Evolutionary conservation across 306 rosid species (phyloP).

Genomic region (Vigna nakashimae): DNA sequence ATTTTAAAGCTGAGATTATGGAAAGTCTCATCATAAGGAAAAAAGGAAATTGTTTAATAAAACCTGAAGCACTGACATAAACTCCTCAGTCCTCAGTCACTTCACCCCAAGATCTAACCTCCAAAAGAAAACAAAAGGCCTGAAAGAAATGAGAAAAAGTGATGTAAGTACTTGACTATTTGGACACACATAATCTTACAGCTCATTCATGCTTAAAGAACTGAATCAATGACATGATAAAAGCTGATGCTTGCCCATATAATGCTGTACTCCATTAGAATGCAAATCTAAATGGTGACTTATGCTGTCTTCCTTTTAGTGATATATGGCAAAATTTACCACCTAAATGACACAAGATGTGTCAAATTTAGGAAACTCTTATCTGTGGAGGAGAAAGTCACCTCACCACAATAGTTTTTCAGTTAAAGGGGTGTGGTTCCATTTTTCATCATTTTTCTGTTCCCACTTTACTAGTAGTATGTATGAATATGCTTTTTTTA

Average conservation of each 20-base stretch:
- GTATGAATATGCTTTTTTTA: not conserved
- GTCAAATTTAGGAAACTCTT: slow-evolving; percentile 40
- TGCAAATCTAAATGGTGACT: slow-evolving; percentile 52
- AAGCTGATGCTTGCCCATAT: slow-evolving; percentile 54
- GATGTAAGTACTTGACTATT: slow-evolving; percentile 47
- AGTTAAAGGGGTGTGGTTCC: slow-evolving; percentile 14
- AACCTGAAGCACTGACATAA: slow-evolving; percentile 17
- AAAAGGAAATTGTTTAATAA: slow-evolving; percentile 1
- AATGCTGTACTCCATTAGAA: slow-evolving; percentile 42
- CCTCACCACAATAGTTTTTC: slow-evolving; percentile 20
- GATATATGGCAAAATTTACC: slow-evolving; percentile 44
- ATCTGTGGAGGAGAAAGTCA: slow-evolving; percentile 37
- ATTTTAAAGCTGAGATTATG: not conserved
- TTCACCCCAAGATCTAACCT: slow-evolving; percentile 28
- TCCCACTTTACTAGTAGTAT: slow-evolving; percentile 3
- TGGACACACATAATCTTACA: slow-evolving; percentile 44
- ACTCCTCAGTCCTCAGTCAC: slow-evolving; percentile 12
- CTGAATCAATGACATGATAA: slow-evolving; percentile 53
- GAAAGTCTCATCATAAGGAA: not conserved
- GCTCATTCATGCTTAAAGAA: slow-evolving; percentile 55
- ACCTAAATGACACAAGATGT: slow-evolving; percentile 29
- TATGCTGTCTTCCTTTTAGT: slow-evolving; percentile 50
- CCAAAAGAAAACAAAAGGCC: slow-evolving; percentile 25
- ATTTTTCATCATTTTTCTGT: slow-evolving; percentile 9
- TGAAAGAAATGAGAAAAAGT: slow-evolving; percentile 39